Evolutionary conservation across 108 stramenopile species (phyloP).

Genomic region (Bacterosira constricta): DNA sequence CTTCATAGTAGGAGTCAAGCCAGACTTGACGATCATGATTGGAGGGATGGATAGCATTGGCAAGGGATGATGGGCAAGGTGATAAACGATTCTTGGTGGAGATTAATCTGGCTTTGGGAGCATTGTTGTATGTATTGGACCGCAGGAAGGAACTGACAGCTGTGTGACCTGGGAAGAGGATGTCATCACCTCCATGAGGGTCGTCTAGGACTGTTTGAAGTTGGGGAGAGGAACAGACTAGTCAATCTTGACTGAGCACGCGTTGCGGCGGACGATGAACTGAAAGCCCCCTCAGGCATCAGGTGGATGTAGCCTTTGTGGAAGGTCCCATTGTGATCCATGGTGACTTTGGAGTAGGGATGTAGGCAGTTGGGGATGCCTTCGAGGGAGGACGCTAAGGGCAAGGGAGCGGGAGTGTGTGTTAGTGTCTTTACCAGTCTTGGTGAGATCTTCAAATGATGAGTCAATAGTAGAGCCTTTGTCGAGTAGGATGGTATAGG

Average conservation of each 20-base stretch:
- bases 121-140: neutral
- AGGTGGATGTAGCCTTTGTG: neutral
- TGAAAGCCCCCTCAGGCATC: neutral
- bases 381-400: too few relatives aligned
- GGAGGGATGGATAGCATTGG: neutral
- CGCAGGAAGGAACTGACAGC: neutral
- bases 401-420: too few relatives aligned
- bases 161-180: neutral
- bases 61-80: neutral
- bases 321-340: too few relatives aligned
- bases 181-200: neutral
- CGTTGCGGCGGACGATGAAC: neutral
- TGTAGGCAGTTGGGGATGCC: conserved; percentile 1
- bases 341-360: conserved; percentile 13
- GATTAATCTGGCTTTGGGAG: neutral
- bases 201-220: neutral
- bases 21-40: neutral
- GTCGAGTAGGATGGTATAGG: too few relatives aligned
- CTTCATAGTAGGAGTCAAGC: too few relatives aligned
- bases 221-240: too few relatives aligned
- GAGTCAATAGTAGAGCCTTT: too few relatives aligned
- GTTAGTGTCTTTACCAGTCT: too few relatives aligned
- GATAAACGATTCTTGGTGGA: neutral
- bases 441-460: too few relatives aligned
- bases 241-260: neutral